phyloP scores from a whole-genome alignment of 306 rosid species.

The Vigna hirtella region DNA sequence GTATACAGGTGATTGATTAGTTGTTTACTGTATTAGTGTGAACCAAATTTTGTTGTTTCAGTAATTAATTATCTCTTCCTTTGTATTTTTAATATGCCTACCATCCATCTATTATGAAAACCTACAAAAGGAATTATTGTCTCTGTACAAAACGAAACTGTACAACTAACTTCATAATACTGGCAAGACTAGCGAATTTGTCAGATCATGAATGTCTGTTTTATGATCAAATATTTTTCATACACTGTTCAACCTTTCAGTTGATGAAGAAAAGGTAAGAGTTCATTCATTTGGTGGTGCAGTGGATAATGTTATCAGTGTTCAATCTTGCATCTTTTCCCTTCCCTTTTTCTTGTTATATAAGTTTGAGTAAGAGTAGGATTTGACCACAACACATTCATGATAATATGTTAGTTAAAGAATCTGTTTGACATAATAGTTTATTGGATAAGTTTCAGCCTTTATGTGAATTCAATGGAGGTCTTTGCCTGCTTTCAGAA shows the following conservation, averaged over 20 bases:
- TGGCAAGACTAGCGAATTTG: background rate
- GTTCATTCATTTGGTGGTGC: conserved; percentile 11
- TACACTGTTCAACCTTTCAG: background rate
- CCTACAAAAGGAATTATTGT: background rate
- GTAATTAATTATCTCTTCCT: background rate
- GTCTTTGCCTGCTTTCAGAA: background rate
- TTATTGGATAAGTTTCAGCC: background rate
- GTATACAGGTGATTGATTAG: conserved; percentile 66
- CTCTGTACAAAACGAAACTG: background rate
- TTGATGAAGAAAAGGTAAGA: conserved; percentile 9
- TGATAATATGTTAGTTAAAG: background rate
- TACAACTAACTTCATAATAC: conserved; percentile 1
- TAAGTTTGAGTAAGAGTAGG: background rate
- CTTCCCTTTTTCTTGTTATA: conserved; percentile 5
- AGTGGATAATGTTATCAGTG: background rate
- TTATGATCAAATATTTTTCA: conserved; percentile 16
- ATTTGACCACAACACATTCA: conserved; percentile 8
- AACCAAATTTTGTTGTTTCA: conserved; percentile 15
- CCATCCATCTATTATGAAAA: conserved; percentile 1
- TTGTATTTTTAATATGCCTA: conserved; percentile 10
- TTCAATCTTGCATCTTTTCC: conserved; percentile 4
- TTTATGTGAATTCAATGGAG: background rate
- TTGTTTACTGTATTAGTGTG: conserved; percentile 33
- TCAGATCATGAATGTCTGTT: conserved; percentile 29
- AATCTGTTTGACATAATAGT: conserved; percentile 12